Base-by-base conservation (phyloP, 2,329 filamentous ascomycete species). In the Chrysosporium keratinophilum region DNA sequence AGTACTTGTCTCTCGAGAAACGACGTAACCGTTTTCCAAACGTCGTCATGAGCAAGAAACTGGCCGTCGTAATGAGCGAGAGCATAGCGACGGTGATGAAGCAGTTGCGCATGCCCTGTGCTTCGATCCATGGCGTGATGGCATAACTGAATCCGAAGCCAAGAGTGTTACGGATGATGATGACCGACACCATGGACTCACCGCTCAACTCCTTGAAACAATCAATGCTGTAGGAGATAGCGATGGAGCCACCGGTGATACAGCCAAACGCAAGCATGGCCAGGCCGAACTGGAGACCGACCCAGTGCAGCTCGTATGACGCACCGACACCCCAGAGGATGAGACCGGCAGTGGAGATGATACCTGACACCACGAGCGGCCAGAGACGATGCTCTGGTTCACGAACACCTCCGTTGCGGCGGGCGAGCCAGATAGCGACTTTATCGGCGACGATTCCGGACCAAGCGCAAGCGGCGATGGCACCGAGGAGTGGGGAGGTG, bases 331-430 rank as follows among this genome's bases (percentile, higher is more conserved):
- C 65, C 54, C 58, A 68, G 17, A 64, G 48, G 14, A 67, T 53
- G 3, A 62, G 50, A 3, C 62, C 61, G 1, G 51, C 53, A 20
- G 65, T 59, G 19, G 59, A 55, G 20, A 66, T 50, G 7, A 67
- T n/a, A 6, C 61, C 52, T 4, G 65, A 58, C 12, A 64, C 50
- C 14, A 54, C 37, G 19, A 63, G 59, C 12, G 64, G 58, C 67
- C 67, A 70, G 10, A 68, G 58, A 15, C 64, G 61, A 56, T 61
- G 48, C 59, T 74, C 71, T 1, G 71, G 69, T 49, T 70, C 64
- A 55, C 66, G 59, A 55, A 70, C 63, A 19, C 72, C 72, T 17
- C 67, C 62, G 59, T 73, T 74, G 20, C 70, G 66, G 3, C 69
- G 65, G 0, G 73, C 70, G 2, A 75, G 61, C 44, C 55, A 62